Conservation (phyloP, 805 yeast species). For the Metschnikowia matae region DNA sequence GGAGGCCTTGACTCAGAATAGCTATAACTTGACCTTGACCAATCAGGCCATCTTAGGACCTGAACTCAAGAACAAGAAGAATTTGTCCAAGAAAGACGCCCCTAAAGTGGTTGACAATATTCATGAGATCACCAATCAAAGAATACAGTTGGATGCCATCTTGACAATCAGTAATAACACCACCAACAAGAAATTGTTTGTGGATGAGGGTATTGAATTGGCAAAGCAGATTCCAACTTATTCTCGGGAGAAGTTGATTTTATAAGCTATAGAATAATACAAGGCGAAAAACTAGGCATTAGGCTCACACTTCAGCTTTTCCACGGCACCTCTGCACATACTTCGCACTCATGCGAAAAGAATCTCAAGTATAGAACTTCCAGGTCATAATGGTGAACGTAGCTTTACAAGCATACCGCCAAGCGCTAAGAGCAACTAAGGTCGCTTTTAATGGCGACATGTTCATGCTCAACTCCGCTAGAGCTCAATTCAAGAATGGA, state of each 20-base stretch:
- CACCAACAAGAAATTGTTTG: constrained; percentile 26
- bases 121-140: constrained; percentile 26
- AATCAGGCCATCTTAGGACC: constrained; percentile 38
- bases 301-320: background rate
- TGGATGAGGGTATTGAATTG: constrained; percentile 23
- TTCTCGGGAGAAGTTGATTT: constrained; percentile 47
- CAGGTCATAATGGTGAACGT: constrained; percentile 7
- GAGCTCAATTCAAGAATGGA: constrained; percentile 55
- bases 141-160: constrained; percentile 31
- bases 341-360: background rate
- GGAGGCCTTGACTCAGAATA: constrained; percentile 38
- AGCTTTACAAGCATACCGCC: constrained; percentile 52
- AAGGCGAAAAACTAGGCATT: background rate
- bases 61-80: constrained; percentile 22
- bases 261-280: constrained; percentile 18
- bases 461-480: constrained; percentile 52
- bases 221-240: constrained; percentile 50
- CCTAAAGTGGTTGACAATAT: constrained; percentile 21
- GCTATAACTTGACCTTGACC: constrained; percentile 44
- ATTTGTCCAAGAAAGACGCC: constrained; percentile 21
- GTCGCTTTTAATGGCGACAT: constrained; percentile 54
- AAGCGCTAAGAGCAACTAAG: constrained; percentile 62
- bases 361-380: background rate
- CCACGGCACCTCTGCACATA: background rate
- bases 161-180: constrained; percentile 29